These are phyloP conservation scores for Phytophthora colocasiae DNA, from an alignment of 352 stramenopile genomes.

Conservation along the genomic window DNA sequence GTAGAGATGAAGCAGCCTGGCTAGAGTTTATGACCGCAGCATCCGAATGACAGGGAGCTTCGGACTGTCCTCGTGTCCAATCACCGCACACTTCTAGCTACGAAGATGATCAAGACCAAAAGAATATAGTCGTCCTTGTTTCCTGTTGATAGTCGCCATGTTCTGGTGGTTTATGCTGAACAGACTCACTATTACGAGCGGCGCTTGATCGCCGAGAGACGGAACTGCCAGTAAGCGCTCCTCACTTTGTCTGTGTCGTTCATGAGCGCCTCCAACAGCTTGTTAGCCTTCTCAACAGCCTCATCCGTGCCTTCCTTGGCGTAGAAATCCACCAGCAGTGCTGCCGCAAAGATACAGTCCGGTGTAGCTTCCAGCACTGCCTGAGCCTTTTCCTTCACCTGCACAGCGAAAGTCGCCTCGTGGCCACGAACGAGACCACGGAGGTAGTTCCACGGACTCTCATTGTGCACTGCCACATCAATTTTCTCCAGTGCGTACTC, in stretches of 20 bases:
- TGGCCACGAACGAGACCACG: slow-evolving; percentile 70
- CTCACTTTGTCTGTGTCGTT: slow-evolving; percentile 78
- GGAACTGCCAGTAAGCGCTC: slow-evolving; percentile 79
- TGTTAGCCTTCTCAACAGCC: slow-evolving; percentile 43
- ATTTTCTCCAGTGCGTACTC: slow-evolving; percentile 80
- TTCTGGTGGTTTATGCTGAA: no score
- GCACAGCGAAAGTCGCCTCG: slow-evolving; percentile 47
- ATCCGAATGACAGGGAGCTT: slow-evolving; percentile 15
- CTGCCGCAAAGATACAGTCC: slow-evolving; percentile 78
- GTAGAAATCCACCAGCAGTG: slow-evolving; percentile 78
- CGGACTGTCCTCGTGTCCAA: slow-evolving; percentile 2
- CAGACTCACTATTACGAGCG: slow-evolving; percentile 10
- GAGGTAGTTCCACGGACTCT: slow-evolving; percentile 94
- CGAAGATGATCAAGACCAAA: slow-evolving; percentile 31
- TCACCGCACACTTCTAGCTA: slow-evolving; percentile 21
- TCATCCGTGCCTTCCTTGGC: slow-evolving; percentile 54
- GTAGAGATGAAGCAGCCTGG: slow-evolving; percentile 24
- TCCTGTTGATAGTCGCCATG: slow-evolving; percentile 28
- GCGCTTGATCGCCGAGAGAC: slow-evolving; percentile 54
- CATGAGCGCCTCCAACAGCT: slow-evolving; percentile 76
- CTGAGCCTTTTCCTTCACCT: slow-evolving; percentile 52
- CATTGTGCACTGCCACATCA: slow-evolving; percentile 82
- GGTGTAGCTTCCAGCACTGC: slow-evolving; percentile 46
- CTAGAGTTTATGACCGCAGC: slow-evolving; percentile 21
- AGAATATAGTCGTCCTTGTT: slow-evolving; percentile 41